Evolutionary conservation across 352 stramenopile genomes (phyloP).

Genomic region (Globisporangium megalacanthum): DNA sequence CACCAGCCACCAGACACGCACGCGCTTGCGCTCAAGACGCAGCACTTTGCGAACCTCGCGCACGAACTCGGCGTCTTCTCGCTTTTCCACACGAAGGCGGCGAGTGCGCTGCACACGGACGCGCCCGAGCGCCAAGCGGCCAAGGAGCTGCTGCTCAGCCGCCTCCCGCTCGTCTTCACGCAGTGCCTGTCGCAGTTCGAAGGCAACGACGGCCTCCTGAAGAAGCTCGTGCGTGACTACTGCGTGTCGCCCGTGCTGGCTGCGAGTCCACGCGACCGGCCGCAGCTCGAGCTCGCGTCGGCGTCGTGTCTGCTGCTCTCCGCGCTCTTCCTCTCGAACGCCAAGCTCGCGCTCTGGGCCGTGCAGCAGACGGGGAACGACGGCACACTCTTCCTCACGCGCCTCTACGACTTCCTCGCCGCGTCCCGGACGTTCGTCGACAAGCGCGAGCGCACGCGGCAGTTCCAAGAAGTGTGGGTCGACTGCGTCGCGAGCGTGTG

Average conservation of each 20-base stretch:
- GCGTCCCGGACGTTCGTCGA: slow-evolving; percentile 45
- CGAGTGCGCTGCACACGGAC: slow-evolving; percentile 34
- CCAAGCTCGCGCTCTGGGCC: slow-evolving; percentile 73
- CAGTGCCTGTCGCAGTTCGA: slow-evolving; percentile 77
- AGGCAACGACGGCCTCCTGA: slow-evolving; percentile 49
- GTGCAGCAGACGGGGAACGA: slow-evolving; percentile 64
- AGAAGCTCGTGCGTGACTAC: slow-evolving; percentile 62
- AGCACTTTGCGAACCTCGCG: slow-evolving; percentile 46
- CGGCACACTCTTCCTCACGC: slow-evolving; percentile 43
- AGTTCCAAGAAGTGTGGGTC: slow-evolving; percentile 75
- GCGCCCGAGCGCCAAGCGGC: slow-evolving; percentile 12
- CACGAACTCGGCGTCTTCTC: slow-evolving; percentile 77
- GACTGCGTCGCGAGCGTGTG: slow-evolving; percentile 78
- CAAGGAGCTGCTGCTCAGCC: slow-evolving; percentile 55
- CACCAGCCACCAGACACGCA: slow-evolving; percentile 11
- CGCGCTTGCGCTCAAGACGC: slow-evolving; percentile 21
- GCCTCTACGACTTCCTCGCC: slow-evolving; percentile 53
- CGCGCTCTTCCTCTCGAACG: slow-evolving; percentile 73
- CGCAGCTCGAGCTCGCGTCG: slow-evolving; percentile 44
- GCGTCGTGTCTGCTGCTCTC: slow-evolving; percentile 69
- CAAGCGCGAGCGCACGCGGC: slow-evolving; percentile 34
- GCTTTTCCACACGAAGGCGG: slow-evolving; percentile 54
- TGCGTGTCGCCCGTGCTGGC: slow-evolving; percentile 62
- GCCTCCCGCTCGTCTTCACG: slow-evolving; percentile 78
- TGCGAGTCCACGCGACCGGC: slow-evolving; percentile 33